Percentiles rank a stretch among this genome's conserved stretches.
Conservation (phyloP, 768 basidiomycete species). For the Panaeolus cyanescens region DNA sequence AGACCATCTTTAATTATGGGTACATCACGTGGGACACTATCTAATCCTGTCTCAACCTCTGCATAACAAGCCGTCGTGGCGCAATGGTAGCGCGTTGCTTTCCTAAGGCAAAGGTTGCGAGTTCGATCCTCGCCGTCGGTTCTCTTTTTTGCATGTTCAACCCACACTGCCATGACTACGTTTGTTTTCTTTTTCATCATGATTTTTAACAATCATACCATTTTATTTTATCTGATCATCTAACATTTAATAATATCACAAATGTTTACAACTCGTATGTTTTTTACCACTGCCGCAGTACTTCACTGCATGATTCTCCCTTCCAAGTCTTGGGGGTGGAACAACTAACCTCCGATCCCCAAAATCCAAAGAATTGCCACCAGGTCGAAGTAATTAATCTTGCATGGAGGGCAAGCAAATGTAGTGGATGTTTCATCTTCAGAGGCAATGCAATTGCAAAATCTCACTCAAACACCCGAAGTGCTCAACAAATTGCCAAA, state of each 20-base stretch:
- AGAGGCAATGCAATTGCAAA: not conserved
- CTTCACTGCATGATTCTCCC: not conserved
- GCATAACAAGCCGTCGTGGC: constrained; percentile 20
- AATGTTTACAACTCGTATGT: too few species aligned
- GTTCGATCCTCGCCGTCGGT: constrained; percentile 23
- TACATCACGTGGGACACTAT: not conserved
- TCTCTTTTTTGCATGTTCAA: constrained; percentile 5
- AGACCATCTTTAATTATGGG: constrained; percentile 40
- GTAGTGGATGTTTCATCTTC: not conserved
- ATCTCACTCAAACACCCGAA: too few species aligned
- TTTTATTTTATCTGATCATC: not conserved
- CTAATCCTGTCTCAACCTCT: not conserved
- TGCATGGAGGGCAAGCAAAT: not conserved
- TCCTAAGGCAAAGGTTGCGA: constrained; percentile 28
- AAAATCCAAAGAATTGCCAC: too few species aligned
- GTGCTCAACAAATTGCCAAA: too few species aligned
- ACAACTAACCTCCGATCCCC: not conserved
- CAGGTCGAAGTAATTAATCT: not conserved
- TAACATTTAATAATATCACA: too few species aligned
- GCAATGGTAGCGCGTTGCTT: constrained; percentile 25
- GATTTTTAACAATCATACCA: too few species aligned
- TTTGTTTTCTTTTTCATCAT: not conserved
- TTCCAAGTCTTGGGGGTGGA: not conserved
- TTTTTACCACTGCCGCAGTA: not conserved
- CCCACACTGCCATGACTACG: too few species aligned